Base-by-base conservation (phyloP, 768 basidiomycete species). In the Cystofilobasidium bisporidii region DNA sequence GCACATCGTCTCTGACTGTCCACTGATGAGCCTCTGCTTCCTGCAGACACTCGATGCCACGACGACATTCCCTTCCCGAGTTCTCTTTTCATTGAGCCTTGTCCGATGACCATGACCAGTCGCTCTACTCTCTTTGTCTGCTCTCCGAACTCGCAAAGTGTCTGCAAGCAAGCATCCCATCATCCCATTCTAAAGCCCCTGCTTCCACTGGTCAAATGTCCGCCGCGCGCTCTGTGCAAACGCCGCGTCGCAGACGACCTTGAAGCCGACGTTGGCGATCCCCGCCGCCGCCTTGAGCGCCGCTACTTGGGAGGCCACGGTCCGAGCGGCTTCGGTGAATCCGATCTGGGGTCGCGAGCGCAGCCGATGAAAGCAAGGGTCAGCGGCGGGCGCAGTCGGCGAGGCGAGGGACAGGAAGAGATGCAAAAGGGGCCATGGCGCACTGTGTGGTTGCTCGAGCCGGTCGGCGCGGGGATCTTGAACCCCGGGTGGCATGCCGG, bases 391-490 rank as follows among this genome's bases (percentile, higher is more conserved):
- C 22, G 26, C 15, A 32, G 28, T 6, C 6, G 22, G 6, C 15
- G 55, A 32, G n/a, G n/a, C n/a, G n/a, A n/a, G n/a, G n/a, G n/a
- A n/a, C n/a, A n/a, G n/a, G n/a, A n/a, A n/a, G n/a, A 28, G 28
- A 32, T 15, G 30, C 14, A 6, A 18, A 32, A 26, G 30, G 30
- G 55, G 30, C 15, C 3, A 56, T 6, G 3, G 55, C 15, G 30
- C 5, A 28, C 22, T 4, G 64, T 65, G 40, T 65, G 64, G 33
- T 65, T 65, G n/a, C 28, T 33, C 9, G 36, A 20, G 32, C 64
- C 64, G 8, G 36, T 50, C 15, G 53, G 64, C 11, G 55, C 28
- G n/a, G 55, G 55, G 55, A 65, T 58, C 40, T 57, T 65, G 64
- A 65, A 65, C 0, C 53, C 57, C 0, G 64, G 64, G 22, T 65